Base-by-base conservation (phyloP, 2,329 filamentous ascomycete species). In the Mycocentrospora acerina region DNA sequence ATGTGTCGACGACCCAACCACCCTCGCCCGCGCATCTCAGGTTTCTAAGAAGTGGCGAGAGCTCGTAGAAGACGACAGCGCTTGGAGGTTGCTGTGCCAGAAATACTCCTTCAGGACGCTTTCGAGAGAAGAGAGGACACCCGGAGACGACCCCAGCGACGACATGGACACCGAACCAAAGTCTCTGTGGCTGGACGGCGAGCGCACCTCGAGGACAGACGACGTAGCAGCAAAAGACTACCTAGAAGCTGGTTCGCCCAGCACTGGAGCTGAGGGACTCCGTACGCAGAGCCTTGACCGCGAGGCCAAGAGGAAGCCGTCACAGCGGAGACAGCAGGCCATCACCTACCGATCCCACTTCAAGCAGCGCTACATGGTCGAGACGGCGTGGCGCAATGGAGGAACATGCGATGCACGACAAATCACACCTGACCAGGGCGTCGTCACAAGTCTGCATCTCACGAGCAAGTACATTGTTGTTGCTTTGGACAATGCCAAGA, bases 381-480 rank as follows among this genome's bases (percentile, higher is more conserved):
- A 98, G 67, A 94, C 90, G 1, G 93, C 93, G 11, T 98, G 93
- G 93, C 85, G 88, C 51, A 90, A 87, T 39, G 91, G 93, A 22
- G 93, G 93, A n/a, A 80, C 80, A 33, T 86, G 88, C 60, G 86
- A 87, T 28, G 82, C 86, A 27, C 82, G 86, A 46, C 90, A 95
- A 61, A 96, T 97, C 46, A 96, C 89, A 0, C 91, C 95, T 37
- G 93, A 98, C 61, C 91, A 94, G 55, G 91, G 93, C 17, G 93
- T 98, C 2, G 93, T 98, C 13, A 98, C 93, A 1, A 97, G 90
- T 61, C 70, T 98, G 38, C 91, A 98, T 66, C 72, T 98, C 37
- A 98, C 93, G 0, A 79, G 88, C 24, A 95, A 95, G 65, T 97
- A 97, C 70, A 97, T 98, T 59, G 90, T 98, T 32, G 90, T 97